A percentile compares a stretch with the other conserved stretches of the same genome.
phyloP scores from a whole-genome alignment of 2,329 filamentous ascomycete genomes.

The Hypoxylon sp. region DNA sequence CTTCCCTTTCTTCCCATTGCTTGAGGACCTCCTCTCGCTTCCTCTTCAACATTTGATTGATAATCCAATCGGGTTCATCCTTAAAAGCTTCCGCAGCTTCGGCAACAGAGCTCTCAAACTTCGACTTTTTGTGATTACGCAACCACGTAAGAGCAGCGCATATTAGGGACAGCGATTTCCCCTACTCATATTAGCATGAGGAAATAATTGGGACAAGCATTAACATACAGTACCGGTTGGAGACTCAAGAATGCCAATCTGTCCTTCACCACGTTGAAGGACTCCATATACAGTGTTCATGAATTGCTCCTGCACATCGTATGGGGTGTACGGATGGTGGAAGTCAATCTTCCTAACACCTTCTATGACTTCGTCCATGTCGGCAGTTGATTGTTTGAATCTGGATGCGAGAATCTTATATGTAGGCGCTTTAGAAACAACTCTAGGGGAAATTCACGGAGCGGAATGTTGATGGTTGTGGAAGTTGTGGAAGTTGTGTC shows the following conservation, averaged over 20 bases:
- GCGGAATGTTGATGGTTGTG: background rate
- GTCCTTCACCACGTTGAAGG: constrained; percentile 76
- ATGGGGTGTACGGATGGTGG: constrained; percentile 88
- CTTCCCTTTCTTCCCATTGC: constrained; percentile 79
- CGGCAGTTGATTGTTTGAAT: background rate
- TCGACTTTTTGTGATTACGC: constrained; percentile 78
- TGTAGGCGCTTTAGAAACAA: background rate
- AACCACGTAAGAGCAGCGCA: constrained; percentile 92
- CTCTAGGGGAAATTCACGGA: background rate
- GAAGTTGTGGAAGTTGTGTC: too few relatives aligned
- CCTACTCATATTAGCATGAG: constrained; percentile 60
- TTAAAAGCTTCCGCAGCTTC: constrained; percentile 61
- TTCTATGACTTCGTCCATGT: constrained; percentile 48
- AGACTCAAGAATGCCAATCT: constrained; percentile 90
- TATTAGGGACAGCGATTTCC: constrained; percentile 92
- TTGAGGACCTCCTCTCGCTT: constrained; percentile 75
- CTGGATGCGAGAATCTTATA: background rate
- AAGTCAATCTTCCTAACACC: constrained; percentile 68
- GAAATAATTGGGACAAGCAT: background rate
- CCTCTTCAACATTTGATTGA: constrained; percentile 79
- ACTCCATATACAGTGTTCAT: constrained; percentile 87
- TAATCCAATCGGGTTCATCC: constrained; percentile 87
- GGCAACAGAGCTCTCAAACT: constrained; percentile 67
- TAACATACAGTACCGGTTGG: constrained; percentile 82
- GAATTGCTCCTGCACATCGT: constrained; percentile 88